Conservation (phyloP, 345 rosid species). For the Gossypium bickii region DNA sequence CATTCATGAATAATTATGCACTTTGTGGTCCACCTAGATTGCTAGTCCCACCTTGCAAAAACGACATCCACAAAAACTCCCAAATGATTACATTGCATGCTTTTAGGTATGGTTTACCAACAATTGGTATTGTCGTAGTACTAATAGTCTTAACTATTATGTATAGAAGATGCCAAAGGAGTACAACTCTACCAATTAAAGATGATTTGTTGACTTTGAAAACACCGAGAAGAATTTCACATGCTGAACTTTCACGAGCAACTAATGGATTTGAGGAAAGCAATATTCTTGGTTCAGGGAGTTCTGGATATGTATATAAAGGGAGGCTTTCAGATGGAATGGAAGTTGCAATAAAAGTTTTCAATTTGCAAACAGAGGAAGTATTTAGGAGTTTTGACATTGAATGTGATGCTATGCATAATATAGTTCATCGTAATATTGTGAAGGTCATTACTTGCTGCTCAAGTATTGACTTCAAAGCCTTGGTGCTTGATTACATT, state of each 20-base stretch:
- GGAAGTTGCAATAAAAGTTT: not conserved
- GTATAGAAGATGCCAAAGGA: not conserved
- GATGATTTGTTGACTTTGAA: not conserved
- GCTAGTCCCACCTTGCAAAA: not conserved
- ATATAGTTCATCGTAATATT: slow-evolving; percentile 23
- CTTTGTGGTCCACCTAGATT: slow-evolving; percentile 1
- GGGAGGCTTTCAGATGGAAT: not conserved
- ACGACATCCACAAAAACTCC: not conserved
- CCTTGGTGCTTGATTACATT: too few species aligned
- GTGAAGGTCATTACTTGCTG: slow-evolving; percentile 22
- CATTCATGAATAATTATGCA: not conserved
- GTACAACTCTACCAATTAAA: not conserved
- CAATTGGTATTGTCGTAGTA: not conserved
- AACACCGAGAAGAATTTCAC: slow-evolving; percentile 6
- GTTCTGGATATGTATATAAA: not conserved
- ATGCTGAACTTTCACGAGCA: not conserved
- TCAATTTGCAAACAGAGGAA: not conserved
- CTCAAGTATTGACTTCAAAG: not conserved
- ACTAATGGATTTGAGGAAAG: not conserved
- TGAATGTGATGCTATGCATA: slow-evolving; percentile 12
- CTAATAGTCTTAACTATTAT: not conserved
- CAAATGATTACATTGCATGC: too few species aligned
- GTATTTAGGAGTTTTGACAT: not conserved
- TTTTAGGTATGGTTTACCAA: not conserved
- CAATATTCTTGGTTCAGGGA: not conserved